Evolutionary conservation across 345 rosid genomes (phyloP).

Genomic region (Eucalyptus polybractea): DNA sequence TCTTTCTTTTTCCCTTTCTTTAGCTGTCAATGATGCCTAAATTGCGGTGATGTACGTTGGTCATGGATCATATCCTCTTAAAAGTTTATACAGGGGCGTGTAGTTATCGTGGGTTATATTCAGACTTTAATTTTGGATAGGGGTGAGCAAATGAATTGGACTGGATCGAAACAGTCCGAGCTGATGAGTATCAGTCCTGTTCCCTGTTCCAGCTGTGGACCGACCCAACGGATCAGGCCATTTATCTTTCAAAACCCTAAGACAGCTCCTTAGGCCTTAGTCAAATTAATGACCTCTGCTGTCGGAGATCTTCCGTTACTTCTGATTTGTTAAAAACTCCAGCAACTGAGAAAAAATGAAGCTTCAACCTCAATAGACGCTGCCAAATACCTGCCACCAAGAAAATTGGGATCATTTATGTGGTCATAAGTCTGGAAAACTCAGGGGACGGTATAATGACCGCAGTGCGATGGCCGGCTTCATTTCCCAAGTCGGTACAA

Average conservation of each 20-base stretch:
- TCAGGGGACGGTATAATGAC: background rate
- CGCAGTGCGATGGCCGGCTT: background rate
- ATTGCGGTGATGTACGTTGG: background rate
- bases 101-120: background rate
- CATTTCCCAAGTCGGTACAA: too few relatives aligned
- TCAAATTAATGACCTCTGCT: background rate
- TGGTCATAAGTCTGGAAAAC: background rate
- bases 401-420: background rate
- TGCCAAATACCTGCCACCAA: background rate
- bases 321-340: constrained; percentile 54
- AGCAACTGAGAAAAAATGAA: constrained; percentile 27
- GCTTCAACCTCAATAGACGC: background rate
- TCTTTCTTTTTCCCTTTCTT: background rate
- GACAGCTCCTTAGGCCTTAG: background rate
- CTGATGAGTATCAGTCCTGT: background rate
- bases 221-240: background rate
- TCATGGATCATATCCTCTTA: background rate
- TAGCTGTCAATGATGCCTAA: background rate
- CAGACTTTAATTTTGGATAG: background rate
- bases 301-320: constrained; percentile 13
- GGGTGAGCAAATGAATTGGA: background rate
- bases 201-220: background rate
- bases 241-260: background rate
- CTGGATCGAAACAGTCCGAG: background rate
- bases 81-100: background rate